A percentile compares a stretch with the other conserved stretches of the same genome.
Evolutionary conservation across 2,329 filamentous ascomycete species (phyloP).

Genomic region (Sporothrix pallida): DNA sequence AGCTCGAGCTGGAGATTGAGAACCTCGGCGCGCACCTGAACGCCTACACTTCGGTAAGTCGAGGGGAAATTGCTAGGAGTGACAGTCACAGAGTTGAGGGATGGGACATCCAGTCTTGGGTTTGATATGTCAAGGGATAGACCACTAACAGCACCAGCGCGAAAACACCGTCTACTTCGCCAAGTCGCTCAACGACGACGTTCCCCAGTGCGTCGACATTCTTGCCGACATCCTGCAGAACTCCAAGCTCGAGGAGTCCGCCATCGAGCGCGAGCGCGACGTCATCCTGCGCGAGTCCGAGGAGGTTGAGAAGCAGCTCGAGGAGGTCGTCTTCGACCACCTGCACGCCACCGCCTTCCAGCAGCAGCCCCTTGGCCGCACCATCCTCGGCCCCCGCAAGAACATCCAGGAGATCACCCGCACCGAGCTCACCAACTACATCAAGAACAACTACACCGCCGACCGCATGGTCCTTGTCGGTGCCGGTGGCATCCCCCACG

Average conservation of each 20-base stretch:
- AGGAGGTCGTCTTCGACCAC: slow-evolving; percentile 99
- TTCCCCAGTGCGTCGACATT: slow-evolving; percentile 95
- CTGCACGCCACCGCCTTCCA: slow-evolving; percentile 98
- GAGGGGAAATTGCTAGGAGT: background rate
- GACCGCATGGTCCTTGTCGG: slow-evolving; percentile 99
- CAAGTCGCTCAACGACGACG: slow-evolving; percentile 98
- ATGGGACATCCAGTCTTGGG: no score
- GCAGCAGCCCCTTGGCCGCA: slow-evolving; percentile 92
- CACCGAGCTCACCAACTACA: slow-evolving; percentile 90
- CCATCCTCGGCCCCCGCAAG: slow-evolving; percentile 95
- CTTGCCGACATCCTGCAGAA: slow-evolving; percentile 99
- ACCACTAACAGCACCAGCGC: slow-evolving; percentile 61
- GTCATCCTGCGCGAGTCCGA: slow-evolving; percentile 98
- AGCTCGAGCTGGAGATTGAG: slow-evolving; percentile 99
- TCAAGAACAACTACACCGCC: slow-evolving; percentile 99
- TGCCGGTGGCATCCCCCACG: slow-evolving; percentile 90
- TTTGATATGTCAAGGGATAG: background rate
- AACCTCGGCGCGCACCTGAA: slow-evolving; percentile 99
- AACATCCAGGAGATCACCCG: slow-evolving; percentile 97
- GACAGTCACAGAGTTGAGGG: no score
- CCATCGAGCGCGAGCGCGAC: slow-evolving; percentile 97
- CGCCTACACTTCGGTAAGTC: slow-evolving; percentile 91
- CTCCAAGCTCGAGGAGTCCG: slow-evolving; percentile 91
- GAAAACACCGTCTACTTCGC: slow-evolving; percentile 99
- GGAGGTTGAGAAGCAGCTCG: slow-evolving; percentile 99